Conservation (phyloP, 2,329 filamentous ascomycete species). For the Talaromyces rugulosus region DNA sequence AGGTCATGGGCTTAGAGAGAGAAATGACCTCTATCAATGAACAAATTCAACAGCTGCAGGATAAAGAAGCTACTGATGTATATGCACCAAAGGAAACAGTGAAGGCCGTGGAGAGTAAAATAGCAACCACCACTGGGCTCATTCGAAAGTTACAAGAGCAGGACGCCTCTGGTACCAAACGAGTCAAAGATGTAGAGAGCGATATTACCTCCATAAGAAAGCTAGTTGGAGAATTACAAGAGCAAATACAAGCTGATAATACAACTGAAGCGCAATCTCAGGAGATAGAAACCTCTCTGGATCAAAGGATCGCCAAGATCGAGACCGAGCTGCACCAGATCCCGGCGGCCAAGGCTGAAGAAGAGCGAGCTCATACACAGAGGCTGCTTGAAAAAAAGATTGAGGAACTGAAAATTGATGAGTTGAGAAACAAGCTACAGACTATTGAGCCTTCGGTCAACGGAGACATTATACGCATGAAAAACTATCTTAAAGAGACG, state of each 20-base stretch:
- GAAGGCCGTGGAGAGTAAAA: too few species aligned
- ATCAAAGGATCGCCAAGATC: not conserved
- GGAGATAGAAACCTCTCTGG: not conserved
- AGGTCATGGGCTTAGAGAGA: not conserved
- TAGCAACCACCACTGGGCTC: too few species aligned
- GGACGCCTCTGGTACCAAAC: not conserved
- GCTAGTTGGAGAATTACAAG: not conserved
- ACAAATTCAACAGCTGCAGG: not conserved
- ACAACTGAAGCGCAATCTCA: not conserved
- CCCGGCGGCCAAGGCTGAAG: not conserved
- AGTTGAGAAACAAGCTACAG: not conserved
- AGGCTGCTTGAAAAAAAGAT: not conserved
- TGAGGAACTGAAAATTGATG: not conserved
- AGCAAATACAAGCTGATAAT: not conserved
- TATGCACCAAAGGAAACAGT: too few species aligned
- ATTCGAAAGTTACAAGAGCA: not conserved
- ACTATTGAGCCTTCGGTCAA: not conserved
- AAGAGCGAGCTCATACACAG: not conserved
- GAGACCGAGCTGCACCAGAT: not conserved
- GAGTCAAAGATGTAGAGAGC: not conserved
- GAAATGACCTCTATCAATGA: not conserved
- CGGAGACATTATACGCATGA: not conserved
- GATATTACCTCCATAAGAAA: not conserved
- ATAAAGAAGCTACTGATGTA: not conserved
- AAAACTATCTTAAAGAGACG: not conserved